A percentile compares a stretch with the other conserved stretches of the same genome.
These are phyloP conservation scores for Paxillus rubicundulus DNA, from an alignment of 768 basidiomycete species.

Conservation along the genomic window DNA sequence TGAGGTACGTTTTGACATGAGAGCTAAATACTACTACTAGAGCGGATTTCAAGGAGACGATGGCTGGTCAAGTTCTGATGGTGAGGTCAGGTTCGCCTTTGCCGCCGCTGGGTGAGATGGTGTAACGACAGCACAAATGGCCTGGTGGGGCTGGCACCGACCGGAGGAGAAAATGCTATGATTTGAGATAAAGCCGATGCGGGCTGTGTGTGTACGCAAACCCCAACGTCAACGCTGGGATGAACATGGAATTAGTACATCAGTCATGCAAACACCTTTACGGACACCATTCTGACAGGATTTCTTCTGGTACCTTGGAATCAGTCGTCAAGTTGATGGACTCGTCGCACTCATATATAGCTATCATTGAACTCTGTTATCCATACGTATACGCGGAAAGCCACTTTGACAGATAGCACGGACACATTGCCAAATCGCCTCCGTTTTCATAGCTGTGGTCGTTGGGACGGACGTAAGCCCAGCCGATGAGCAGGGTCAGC, in stretches of 20 bases:
- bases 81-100: too few species aligned
- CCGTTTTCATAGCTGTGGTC: neutral
- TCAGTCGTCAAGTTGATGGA: neutral
- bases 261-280: too few species aligned
- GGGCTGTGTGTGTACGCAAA: too few species aligned
- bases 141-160: too few species aligned
- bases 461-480: neutral
- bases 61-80: too few species aligned
- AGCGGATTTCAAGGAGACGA: neutral
- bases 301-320: neutral
- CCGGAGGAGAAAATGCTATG: too few species aligned
- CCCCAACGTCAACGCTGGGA: too few species aligned
- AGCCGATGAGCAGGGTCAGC: neutral
- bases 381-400: neutral
- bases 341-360: neutral
- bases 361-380: neutral
- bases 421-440: neutral
- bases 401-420: neutral
- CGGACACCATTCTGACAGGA: neutral
- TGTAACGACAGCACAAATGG: too few species aligned
- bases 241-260: too few species aligned
- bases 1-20: conserved; percentile 12
- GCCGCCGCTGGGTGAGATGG: too few species aligned
- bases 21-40: neutral
- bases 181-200: too few species aligned